Evolutionary conservation across 352 stramenopile species (phyloP).

Genomic region (Stephanocyclus meneghinianus): DNA sequence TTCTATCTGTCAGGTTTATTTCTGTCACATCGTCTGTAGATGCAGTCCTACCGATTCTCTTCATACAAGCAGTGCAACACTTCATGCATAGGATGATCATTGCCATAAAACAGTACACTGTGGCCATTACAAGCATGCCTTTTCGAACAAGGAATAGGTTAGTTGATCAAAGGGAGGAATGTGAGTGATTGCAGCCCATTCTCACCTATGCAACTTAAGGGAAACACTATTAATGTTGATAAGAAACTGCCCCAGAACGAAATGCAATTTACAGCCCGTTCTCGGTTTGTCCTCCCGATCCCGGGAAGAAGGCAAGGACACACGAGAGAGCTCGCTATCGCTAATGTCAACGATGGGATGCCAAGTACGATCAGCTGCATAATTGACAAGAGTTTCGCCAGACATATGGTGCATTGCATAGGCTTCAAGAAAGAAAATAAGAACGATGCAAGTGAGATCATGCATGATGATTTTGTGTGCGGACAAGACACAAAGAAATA

Average conservation of each 20-base stretch:
- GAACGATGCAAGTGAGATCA: not conserved
- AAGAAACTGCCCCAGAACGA: slow-evolving; percentile 58
- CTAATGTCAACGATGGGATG: slow-evolving; percentile 35
- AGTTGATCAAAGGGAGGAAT: not conserved
- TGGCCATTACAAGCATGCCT: slow-evolving; percentile 21
- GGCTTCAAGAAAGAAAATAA: slow-evolving; percentile 2
- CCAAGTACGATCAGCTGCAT: slow-evolving; percentile 57
- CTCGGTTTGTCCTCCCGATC: slow-evolving; percentile 30
- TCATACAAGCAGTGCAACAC: not conserved
- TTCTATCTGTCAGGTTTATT: not conserved
- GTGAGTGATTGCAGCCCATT: not conserved
- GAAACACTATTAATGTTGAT: slow-evolving; percentile 48
- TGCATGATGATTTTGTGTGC: not conserved
- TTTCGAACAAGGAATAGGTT: not conserved
- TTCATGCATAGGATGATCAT: slow-evolving; percentile 2
- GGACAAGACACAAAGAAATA: not conserved
- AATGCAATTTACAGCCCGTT: slow-evolving; percentile 51
- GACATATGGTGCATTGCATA: slow-evolving; percentile 16
- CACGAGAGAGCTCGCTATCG: slow-evolving; percentile 33
- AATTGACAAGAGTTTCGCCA: slow-evolving; percentile 38
- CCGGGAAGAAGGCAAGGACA: slow-evolving; percentile 47
- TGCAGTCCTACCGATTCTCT: not conserved
- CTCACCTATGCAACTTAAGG: slow-evolving; percentile 47
- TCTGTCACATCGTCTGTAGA: not conserved
- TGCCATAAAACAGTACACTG: slow-evolving; percentile 39